phyloP scores from a whole-genome alignment of 768 basidiomycete species.

The Lentinula sp. region DNA sequence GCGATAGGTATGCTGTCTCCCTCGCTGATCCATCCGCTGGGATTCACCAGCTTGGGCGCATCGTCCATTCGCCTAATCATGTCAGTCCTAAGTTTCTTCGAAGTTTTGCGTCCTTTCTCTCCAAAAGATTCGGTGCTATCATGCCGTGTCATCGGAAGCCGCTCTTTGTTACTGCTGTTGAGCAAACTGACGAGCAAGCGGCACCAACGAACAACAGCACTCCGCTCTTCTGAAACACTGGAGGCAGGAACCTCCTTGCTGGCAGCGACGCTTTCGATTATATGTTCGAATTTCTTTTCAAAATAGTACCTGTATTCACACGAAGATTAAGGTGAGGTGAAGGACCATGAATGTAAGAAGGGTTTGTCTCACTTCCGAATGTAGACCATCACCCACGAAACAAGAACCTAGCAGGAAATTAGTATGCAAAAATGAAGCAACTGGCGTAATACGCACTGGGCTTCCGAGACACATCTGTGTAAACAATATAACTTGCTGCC shows the following conservation, averaged over 20 bases:
- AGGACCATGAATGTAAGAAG: neutral
- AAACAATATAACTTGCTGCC: slow-evolving; percentile 68
- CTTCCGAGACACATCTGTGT: slow-evolving; percentile 75
- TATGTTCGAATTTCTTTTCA: slow-evolving; percentile 56
- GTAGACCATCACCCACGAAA: slow-evolving; percentile 83
- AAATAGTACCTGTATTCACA: slow-evolving; percentile 55
- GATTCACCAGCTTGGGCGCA: slow-evolving; percentile 63
- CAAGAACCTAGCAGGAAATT: slow-evolving; percentile 44
- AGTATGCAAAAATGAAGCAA: neutral
- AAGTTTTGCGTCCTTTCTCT: slow-evolving; percentile 2
- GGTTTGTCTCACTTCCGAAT: slow-evolving; percentile 51
- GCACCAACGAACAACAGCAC: slow-evolving; percentile 1
- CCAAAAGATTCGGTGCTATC: slow-evolving; percentile 11
- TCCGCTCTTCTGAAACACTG: slow-evolving; percentile 15
- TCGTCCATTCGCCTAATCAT: slow-evolving; percentile 77
- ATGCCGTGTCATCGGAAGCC: slow-evolving; percentile 7
- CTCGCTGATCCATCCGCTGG: slow-evolving; percentile 66
- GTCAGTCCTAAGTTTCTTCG: slow-evolving; percentile 47
- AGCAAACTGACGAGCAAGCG: slow-evolving; percentile 24
- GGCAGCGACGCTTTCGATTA: slow-evolving; percentile 40
- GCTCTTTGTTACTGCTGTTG: slow-evolving; percentile 14
- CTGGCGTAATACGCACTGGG: slow-evolving; percentile 44
- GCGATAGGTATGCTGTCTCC: slow-evolving; percentile 20
- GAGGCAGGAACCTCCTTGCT: slow-evolving; percentile 16
- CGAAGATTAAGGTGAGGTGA: neutral